Base-by-base conservation (phyloP, 441 rosid species). In the Syzygium malaccense region DNA sequence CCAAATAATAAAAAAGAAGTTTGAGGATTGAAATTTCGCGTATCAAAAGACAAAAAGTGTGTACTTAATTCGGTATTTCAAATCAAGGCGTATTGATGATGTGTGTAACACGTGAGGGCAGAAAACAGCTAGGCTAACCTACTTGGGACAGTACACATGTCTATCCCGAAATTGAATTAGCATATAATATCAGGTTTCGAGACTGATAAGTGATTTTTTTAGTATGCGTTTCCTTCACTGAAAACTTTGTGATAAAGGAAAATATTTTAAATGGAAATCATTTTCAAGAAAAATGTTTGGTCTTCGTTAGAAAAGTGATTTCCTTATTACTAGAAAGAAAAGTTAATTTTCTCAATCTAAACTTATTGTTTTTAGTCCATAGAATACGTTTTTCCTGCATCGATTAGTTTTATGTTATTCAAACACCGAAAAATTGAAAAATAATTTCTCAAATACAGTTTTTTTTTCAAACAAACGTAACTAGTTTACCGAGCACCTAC, bases 351-450 rank as follows among this genome's bases (percentile, higher is more conserved):
- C n/a, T 2, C 18, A 60, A 28, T 28, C 8, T 28, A 60, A 60
- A 28, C 66, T 28, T 28, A 3, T 28, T 28, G 4, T 60, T 60
- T 60, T 60, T 2, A 2, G 14, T 28, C 18, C 18, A 60, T 14
- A 28, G 14, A 60, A 13, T 1, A 13, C 0, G 1, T 53, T 12
- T 53, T 53, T 3, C 15, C 4, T 14, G n/a, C 14, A 28, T 28
- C 8, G 2, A 26, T 28, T 28, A 3, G 8, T 60, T 28, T 26
- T 60, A 2, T 28, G 4, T 28, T 7, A 60, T 60, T 15, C n/a
- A 60, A 60, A 60, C 15, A 28, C 6, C 1, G 18, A 1, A 60
- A 28, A 60, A 28, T 28, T 12, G 2, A 12, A 26, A 26, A 26
- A 23, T 54, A 15, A 4, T 13, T 11, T 28, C 28, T 60, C 32